Evolutionary conservation across 768 basidiomycete species (phyloP), one percentile per base, ranked within the genome.

Genomic region (Tephrocybe sp.): DNA sequence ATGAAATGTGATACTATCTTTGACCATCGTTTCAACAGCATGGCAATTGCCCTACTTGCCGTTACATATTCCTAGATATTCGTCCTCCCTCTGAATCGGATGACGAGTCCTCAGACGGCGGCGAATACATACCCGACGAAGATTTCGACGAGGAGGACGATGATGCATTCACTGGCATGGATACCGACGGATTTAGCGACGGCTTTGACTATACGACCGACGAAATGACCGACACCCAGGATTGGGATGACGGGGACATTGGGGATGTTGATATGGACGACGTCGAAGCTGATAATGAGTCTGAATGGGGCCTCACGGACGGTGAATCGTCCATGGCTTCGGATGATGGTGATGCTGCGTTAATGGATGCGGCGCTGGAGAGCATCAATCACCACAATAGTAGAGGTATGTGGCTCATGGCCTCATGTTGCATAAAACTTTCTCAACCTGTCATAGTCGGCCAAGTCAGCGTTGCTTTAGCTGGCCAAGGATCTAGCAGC

Each of bases 31-130:
- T 19, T 39, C n/a, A 61, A 3, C 52, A 86, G 83, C 85, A 86
- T 56, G 85, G 85, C 12, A 86, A 71, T 56, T 88, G 86, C 55
- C 86, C 86, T 13, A 78, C 83, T 3, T 88, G 86, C 61, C 70
- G 86, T 24, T 68, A 79, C 50, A 62, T 68, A 5, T 86, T 87
- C 64, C 65, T 83, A 31, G 76, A 81, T 44, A 72, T 84, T 31
- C 66, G 62, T 3, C 74, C 76, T 1, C 69, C 69, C 1, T 69
- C 75, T 1, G 77, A 81, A 27, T 76, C 77, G 10, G 84, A 84
- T 56, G 74, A 77, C 60, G 86, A 84, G 58, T 84, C 80, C 3
- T 82, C 79, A 12, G 84, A 86, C 60, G 84, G 77, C 15, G 81
- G 77, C 10, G 84, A 86, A 64, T 86, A 85, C 56, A 61, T 84